Percentiles rank a stretch among this genome's conserved stretches.
Conservation (phyloP, 2,329 filamentous ascomycete genomes). For the Macroventuria anomochaeta region DNA sequence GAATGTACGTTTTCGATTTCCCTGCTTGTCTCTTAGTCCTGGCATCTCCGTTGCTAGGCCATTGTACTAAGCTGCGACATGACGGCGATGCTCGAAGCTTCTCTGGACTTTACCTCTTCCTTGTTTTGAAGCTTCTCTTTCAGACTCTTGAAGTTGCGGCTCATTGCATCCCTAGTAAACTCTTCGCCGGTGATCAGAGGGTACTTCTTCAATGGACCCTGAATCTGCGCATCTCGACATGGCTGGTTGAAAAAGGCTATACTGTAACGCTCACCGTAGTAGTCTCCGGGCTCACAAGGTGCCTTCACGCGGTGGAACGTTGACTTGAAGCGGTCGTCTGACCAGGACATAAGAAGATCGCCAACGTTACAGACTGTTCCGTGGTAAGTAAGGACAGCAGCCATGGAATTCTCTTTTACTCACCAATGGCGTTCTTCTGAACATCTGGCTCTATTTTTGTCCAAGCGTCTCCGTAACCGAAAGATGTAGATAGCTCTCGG, state of each 20-base stretch:
- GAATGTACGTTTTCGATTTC: too few species aligned
- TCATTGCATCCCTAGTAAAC: conserved; percentile 65
- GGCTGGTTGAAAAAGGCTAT: conserved; percentile 73
- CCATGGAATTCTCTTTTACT: neutral
- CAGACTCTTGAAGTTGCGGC: conserved; percentile 61
- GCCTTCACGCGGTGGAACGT: conserved; percentile 71
- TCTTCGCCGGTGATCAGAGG: conserved; percentile 65
- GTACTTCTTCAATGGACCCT: conserved; percentile 68
- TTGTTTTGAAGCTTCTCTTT: conserved; percentile 54
- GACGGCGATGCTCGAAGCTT: neutral
- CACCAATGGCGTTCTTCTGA: conserved; percentile 27
- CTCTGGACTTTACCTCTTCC: neutral
- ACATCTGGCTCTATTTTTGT: conserved; percentile 63
- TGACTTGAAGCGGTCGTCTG: conserved; percentile 70
- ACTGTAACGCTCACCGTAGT: conserved; percentile 67
- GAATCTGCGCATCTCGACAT: conserved; percentile 63
- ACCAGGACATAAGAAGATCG: conserved; percentile 71
- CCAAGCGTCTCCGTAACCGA: conserved; percentile 66
- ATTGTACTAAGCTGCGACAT: neutral
- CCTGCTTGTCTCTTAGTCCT: too few species aligned
- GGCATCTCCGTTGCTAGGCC: neutral
- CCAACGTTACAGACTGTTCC: conserved; percentile 67
- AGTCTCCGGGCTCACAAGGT: conserved; percentile 60
- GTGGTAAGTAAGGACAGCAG: neutral
- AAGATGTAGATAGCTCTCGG: conserved; percentile 65